Evolutionary conservation across 2,329 filamentous ascomycete genomes (phyloP).

Genomic region (Pseudonectria foliicola): DNA sequence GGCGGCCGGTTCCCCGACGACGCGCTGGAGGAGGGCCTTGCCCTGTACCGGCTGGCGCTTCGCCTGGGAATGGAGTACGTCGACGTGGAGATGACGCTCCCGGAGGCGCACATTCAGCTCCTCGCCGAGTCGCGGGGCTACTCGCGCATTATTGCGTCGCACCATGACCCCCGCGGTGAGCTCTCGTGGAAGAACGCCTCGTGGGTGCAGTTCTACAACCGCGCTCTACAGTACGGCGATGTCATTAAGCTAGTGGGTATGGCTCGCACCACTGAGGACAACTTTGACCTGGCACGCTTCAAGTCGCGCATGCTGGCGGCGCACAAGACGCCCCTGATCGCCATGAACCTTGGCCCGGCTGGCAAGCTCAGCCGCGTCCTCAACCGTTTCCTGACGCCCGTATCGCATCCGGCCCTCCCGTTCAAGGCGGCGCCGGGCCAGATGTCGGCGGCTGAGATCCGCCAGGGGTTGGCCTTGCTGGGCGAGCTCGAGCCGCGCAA

Average conservation of each 20-base stretch:
- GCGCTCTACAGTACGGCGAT: conserved; percentile 81
- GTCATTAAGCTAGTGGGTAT: conserved; percentile 90
- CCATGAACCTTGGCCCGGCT: conserved; percentile 85
- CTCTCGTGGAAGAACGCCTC: conserved; percentile 89
- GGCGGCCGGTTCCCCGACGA: conserved; percentile 82
- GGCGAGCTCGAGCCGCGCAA: conserved; percentile 68
- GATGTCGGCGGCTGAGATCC: conserved; percentile 82
- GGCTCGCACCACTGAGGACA: conserved; percentile 71
- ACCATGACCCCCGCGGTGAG: conserved; percentile 75
- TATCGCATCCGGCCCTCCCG: conserved; percentile 82
- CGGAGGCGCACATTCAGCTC: conserved; percentile 64
- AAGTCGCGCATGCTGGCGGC: conserved; percentile 65
- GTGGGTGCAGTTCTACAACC: conserved; percentile 87
- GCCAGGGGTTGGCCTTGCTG: conserved; percentile 67
- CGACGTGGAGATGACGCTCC: conserved; percentile 84
- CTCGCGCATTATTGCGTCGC: conserved; percentile 86
- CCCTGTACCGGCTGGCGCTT: conserved; percentile 71
- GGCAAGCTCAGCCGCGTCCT: conserved; percentile 87
- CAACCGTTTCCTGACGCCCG: conserved; percentile 90
- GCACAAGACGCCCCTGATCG: conserved; percentile 79
- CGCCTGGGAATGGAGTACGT: conserved; percentile 86
- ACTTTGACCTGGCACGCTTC: conserved; percentile 78
- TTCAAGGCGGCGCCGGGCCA: conserved; percentile 93
- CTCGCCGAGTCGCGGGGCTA: conserved; percentile 60
- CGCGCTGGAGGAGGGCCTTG: conserved; percentile 60